A percentile compares a stretch with the other conserved stretches of the same genome.
These are phyloP conservation scores for Candida yuanshanica DNA, from an alignment of 805 yeast species.

Conservation along the genomic window DNA sequence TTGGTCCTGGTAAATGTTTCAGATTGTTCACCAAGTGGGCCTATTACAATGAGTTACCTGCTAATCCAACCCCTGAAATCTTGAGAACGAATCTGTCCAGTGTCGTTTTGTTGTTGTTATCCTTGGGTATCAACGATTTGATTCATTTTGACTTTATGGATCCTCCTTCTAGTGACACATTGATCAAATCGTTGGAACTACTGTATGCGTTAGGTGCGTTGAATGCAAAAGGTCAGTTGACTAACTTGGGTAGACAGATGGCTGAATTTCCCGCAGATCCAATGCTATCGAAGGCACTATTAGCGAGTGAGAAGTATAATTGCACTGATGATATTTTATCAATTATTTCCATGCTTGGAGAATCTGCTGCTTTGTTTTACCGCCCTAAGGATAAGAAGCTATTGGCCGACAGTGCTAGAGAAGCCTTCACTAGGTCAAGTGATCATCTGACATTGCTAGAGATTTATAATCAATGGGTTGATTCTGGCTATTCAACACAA, in stretches of 20 bases:
- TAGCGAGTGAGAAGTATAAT: slow-evolving; percentile 52
- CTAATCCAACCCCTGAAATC: slow-evolving; percentile 89
- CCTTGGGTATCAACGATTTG: slow-evolving; percentile 81
- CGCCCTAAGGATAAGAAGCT: slow-evolving; percentile 64
- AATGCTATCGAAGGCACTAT: slow-evolving; percentile 70
- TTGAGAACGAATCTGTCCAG: slow-evolving; percentile 73
- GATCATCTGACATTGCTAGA: slow-evolving; percentile 77
- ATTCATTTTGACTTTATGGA: slow-evolving; percentile 87
- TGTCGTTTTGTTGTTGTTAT: slow-evolving; percentile 68
- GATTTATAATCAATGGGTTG: slow-evolving; percentile 73
- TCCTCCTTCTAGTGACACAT: slow-evolving; percentile 69
- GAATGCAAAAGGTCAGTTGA: slow-evolving; percentile 71
- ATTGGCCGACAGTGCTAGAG: slow-evolving; percentile 59
- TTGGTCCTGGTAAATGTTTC: slow-evolving; percentile 94
- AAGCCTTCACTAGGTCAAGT: slow-evolving; percentile 48
- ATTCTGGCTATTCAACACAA: slow-evolving; percentile 55
- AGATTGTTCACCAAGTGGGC: slow-evolving; percentile 83
- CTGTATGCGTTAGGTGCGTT: slow-evolving; percentile 86
- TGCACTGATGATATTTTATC: slow-evolving; percentile 68
- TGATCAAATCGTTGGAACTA: slow-evolving; percentile 72
- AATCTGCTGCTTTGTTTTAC: slow-evolving; percentile 62
- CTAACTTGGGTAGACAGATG: slow-evolving; percentile 77
- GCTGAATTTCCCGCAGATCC: slow-evolving; percentile 92
- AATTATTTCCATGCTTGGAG: slow-evolving; percentile 79
- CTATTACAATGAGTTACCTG: slow-evolving; percentile 68